A percentile compares a stretch with the other conserved stretches of the same genome.
Evolutionary conservation across 2,329 filamentous ascomycete species (phyloP).

Genomic region (Dothistroma septosporum): DNA sequence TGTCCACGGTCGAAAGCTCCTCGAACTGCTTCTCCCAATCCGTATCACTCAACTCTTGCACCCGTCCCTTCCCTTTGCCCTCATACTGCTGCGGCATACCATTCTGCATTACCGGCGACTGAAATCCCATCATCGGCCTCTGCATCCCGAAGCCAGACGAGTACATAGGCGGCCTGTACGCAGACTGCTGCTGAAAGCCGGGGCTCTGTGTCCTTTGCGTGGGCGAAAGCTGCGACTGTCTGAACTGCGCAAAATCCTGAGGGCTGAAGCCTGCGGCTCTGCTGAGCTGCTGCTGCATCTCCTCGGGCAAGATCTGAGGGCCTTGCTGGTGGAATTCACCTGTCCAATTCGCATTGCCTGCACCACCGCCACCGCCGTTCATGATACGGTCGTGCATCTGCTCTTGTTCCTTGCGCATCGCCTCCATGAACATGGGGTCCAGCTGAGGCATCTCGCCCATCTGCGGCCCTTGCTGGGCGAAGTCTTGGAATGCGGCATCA

Average conservation of each 20-base stretch:
- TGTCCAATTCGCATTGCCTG: conserved; percentile 29
- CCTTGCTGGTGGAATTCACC: conserved; percentile 33
- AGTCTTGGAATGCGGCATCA: conserved; percentile 51
- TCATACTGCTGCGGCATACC: conserved; percentile 46
- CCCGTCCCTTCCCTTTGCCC: conserved; percentile 75
- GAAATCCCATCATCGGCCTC: conserved; percentile 28
- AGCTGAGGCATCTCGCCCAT: conserved; percentile 52
- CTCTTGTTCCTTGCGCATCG: conserved; percentile 61
- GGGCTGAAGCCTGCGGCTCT: conserved; percentile 58
- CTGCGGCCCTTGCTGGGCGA: conserved; percentile 72
- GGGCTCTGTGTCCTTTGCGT: conserved; percentile 59
- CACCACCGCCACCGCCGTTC: conserved; percentile 21
- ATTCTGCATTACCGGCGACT: conserved; percentile 39
- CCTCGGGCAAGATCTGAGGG: conserved; percentile 25
- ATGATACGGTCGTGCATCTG: conserved; percentile 33
- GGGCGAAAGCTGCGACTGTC: conserved; percentile 63
- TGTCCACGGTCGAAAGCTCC: conserved; percentile 69
- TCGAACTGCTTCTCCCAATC: conserved; percentile 98
- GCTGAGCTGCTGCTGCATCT: conserved; percentile 24
- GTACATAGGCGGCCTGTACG: conserved; percentile 58
- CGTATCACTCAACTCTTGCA: conserved; percentile 87
- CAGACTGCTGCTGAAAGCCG: conserved; percentile 38
- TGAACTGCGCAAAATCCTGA: conserved; percentile 84
- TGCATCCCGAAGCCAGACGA: conserved; percentile 51
- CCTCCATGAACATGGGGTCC: conserved; percentile 63